Evolutionary conservation across 352 stramenopile genomes (phyloP), one percentile per base, ranked within the genome.

Genomic region (Globisporangium ultimum): DNA sequence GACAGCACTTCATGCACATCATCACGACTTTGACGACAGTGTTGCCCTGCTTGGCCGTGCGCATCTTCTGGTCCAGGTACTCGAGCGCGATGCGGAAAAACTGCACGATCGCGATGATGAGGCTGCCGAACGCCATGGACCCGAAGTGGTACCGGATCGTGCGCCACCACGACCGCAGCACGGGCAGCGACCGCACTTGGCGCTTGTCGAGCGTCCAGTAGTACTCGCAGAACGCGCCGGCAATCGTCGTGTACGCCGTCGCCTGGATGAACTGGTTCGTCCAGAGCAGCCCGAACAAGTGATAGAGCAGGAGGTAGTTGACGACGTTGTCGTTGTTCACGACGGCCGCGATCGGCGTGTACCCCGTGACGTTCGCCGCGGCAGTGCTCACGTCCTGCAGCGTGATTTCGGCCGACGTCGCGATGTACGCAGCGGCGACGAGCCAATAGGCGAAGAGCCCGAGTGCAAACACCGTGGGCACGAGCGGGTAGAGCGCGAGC

Each of bases 31-130:
- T 84, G 20, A 94, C 67, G 14, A 88, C 58, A 8, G 54, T 60
- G 63, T 91, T 94, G 40, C 66, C 65, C 50, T 92, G 71, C 56
- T 91, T 76, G n/a, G 77, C 58, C n/a, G 66, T 52, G 49, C 76
- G 64, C 56, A 89, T 79, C 53, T 90, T 81, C 20, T 91, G 73
- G 69, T 95, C 89, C 11, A 96, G 57, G 66, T 95, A 96, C 57
- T 89, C 78, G 28, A 96, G 66, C 6, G 73, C 60, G 15, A 91
- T 67, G 9, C 87, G 80, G 13, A 92, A 24, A 18, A 94, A 80
- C 57, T 95, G 80, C 20, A 96, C 75, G 47, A 96, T 61, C n/a
- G 88, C 83, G 50, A 97, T 90, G 49, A 97, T 77, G 13, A 97
- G 58, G 34, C 68, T 87, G 20, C 87, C 89, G 58, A 97, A 96